Conservation (phyloP, 2,329 filamentous ascomycete genomes). For the Celoporthe dispersa region DNA sequence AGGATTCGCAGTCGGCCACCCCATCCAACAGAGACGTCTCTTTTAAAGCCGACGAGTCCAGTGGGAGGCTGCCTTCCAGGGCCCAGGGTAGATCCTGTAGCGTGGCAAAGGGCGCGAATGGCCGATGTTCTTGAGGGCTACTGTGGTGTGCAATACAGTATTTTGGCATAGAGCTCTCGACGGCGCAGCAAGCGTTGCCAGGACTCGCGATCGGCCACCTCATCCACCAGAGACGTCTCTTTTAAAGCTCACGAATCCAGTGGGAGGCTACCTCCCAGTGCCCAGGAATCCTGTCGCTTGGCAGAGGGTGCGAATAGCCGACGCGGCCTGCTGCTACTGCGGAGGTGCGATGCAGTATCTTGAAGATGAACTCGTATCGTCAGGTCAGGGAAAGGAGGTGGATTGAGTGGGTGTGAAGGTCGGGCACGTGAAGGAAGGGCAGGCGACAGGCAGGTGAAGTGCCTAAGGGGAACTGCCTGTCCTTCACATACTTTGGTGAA, state of each 20-base stretch:
- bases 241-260: constrained; percentile 1
- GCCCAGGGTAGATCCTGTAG: constrained; percentile 15
- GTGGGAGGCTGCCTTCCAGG: constrained; percentile 1
- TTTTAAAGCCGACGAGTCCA: constrained; percentile 4
- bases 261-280: constrained; percentile 9
- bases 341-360: neutral
- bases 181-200: constrained; percentile 7
- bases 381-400: neutral
- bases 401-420: neutral
- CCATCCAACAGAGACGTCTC: constrained; percentile 5
- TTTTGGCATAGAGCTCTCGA: constrained; percentile 7
- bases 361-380: neutral
- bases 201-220: constrained; percentile 4
- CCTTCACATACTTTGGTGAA: neutral
- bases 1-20: constrained; percentile 12
- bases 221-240: neutral
- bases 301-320: constrained; percentile 4
- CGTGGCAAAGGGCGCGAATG: constrained; percentile 15
- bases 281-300: constrained; percentile 1
- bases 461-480: neutral
- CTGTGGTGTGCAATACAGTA: constrained; percentile 18
- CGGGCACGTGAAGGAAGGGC: too few relatives aligned
- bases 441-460: neutral
- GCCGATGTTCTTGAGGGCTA: constrained; percentile 7
- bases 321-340: constrained; percentile 6